These are phyloP conservation scores for Dunaliella primolecta DNA, from an alignment of 139 green algal genomes.

Conservation along the genomic window DNA sequence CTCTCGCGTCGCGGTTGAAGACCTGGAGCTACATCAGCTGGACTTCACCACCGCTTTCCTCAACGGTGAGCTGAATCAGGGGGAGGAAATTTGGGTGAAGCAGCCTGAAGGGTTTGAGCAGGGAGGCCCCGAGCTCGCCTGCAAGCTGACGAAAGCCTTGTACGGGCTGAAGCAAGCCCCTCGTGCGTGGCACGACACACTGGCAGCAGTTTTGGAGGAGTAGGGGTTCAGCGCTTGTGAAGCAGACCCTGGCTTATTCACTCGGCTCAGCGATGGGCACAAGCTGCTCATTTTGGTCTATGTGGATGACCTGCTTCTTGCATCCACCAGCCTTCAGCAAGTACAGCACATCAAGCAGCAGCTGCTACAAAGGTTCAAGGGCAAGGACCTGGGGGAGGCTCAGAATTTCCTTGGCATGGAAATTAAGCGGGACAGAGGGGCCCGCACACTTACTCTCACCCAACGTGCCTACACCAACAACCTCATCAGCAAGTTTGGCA, in stretches of 20 bases:
- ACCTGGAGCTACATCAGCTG: constrained; percentile 43
- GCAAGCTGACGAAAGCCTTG: constrained; percentile 28
- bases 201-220: constrained; percentile 18
- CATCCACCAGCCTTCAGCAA: not conserved
- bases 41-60: constrained; percentile 60
- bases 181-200: constrained; percentile 38
- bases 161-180: constrained; percentile 55
- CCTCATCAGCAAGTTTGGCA: constrained; percentile 21
- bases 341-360: not conserved
- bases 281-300: constrained; percentile 25
- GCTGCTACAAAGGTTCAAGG: not conserved
- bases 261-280: not conserved
- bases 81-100: constrained; percentile 16
- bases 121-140: not conserved
- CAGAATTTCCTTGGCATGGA: constrained; percentile 3
- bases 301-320: constrained; percentile 29
- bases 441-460: constrained; percentile 22
- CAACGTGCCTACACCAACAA: constrained; percentile 10
- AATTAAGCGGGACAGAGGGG: not conserved
- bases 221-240: constrained; percentile 26
- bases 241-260: constrained; percentile 35
- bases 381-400: constrained; percentile 1
- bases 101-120: constrained; percentile 28
- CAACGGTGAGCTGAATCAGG: constrained; percentile 44
- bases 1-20: constrained; percentile 17